Conservation (phyloP, 2,329 filamentous ascomycete genomes). For the Cadophora sp. region DNA sequence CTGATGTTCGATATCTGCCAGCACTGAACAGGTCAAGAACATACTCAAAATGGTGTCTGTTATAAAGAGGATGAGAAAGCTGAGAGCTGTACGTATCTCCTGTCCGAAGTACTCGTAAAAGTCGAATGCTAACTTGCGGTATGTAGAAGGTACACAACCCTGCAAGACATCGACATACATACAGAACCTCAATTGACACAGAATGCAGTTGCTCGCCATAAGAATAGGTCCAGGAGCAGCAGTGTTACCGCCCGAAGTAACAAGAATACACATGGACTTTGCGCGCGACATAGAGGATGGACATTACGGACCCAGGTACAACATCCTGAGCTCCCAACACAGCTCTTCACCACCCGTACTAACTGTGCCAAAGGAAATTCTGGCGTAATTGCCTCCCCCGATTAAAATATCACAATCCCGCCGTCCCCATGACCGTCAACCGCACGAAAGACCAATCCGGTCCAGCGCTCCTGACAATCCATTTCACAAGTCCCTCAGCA, state of each 20-base stretch:
- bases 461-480: constrained; percentile 69
- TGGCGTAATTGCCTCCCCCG: constrained; percentile 83
- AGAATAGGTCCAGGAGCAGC: constrained; percentile 84
- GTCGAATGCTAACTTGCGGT: constrained; percentile 30
- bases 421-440: constrained; percentile 81
- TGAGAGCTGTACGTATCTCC: constrained; percentile 68
- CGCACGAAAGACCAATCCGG: constrained; percentile 64
- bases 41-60: constrained; percentile 58
- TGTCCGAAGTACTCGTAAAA: neutral
- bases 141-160: constrained; percentile 52
- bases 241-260: constrained; percentile 77
- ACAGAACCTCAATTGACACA: constrained; percentile 34
- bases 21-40: constrained; percentile 18
- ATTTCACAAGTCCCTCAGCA: constrained; percentile 54
- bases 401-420: constrained; percentile 93
- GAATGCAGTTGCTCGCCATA: constrained; percentile 71
- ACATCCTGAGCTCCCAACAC: neutral
- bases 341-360: constrained; percentile 37
- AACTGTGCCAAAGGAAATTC: constrained; percentile 73
- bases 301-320: constrained; percentile 76
- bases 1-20: constrained; percentile 8
- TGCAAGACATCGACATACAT: constrained; percentile 5
- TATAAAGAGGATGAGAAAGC: constrained; percentile 74
- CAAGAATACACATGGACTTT: constrained; percentile 78
- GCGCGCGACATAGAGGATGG: constrained; percentile 66